Evolutionary conservation across 2,329 filamentous ascomycete genomes (phyloP).

Genomic region (Botrytis byssoidea): DNA sequence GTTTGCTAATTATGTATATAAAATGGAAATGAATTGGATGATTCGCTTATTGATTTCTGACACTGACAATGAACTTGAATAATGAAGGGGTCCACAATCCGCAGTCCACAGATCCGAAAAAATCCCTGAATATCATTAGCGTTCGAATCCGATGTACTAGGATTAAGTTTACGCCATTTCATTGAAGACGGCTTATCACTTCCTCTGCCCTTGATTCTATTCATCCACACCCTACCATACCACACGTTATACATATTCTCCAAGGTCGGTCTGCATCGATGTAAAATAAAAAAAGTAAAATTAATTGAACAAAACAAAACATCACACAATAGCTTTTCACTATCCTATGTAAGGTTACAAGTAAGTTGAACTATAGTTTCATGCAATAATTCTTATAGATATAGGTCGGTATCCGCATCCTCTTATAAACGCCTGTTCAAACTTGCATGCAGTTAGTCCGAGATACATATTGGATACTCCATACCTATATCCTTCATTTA

Average conservation of each 20-base stretch:
- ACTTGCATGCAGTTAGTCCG: slow-evolving; percentile 13
- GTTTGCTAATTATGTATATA: neutral
- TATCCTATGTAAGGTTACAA: neutral
- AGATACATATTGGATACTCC: slow-evolving; percentile 1
- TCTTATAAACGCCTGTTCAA: slow-evolving; percentile 6
- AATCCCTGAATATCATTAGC: slow-evolving; percentile 9
- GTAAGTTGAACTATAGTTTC: slow-evolving; percentile 9
- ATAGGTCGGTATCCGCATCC: slow-evolving; percentile 17
- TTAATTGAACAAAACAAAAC: neutral
- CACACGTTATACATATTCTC: neutral
- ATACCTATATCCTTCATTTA: slow-evolving; percentile 3
- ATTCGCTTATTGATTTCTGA: slow-evolving; percentile 6
- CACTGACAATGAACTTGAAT: neutral
- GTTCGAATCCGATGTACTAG: neutral
- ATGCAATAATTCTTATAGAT: slow-evolving; percentile 13
- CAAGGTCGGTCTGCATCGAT: neutral
- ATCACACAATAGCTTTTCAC: neutral
- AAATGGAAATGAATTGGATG: neutral
- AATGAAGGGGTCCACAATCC: slow-evolving; percentile 3
- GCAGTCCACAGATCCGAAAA: neutral
- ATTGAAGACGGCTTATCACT: slow-evolving; percentile 1
- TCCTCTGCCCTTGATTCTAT: neutral
- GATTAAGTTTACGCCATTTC: neutral
- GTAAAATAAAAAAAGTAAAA: neutral
- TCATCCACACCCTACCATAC: neutral